phyloP scores from a whole-genome alignment of 768 basidiomycete genomes.

The Glaciozyma antarctica region DNA sequence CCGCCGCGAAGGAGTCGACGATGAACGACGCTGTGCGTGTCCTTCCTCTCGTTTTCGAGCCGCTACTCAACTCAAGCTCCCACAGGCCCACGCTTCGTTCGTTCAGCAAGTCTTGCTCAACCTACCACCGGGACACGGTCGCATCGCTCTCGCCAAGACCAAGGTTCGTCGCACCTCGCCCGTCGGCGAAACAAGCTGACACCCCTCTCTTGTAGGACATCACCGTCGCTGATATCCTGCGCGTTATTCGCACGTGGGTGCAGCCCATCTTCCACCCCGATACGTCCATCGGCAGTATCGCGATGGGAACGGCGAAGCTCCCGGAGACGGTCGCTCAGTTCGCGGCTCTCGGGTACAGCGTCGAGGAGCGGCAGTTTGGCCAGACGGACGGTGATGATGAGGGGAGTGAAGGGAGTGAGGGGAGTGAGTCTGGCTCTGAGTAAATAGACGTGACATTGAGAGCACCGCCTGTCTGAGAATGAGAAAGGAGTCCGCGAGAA shows the following conservation, averaged over 20 bases:
- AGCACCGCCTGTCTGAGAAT: no score
- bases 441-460: neutral
- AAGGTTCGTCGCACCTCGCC: slow-evolving; percentile 38
- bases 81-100: slow-evolving; percentile 70
- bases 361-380: slow-evolving; percentile 61
- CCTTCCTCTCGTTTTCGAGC: neutral
- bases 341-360: slow-evolving; percentile 60
- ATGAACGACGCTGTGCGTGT: slow-evolving; percentile 69
- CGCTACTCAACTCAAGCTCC: neutral
- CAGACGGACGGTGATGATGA: slow-evolving; percentile 37
- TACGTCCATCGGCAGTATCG: slow-evolving; percentile 67
- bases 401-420: slow-evolving; percentile 26
- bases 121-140: slow-evolving; percentile 61
- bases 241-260: slow-evolving; percentile 61
- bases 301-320: slow-evolving; percentile 71
- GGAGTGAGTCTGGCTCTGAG: slow-evolving; percentile 9
- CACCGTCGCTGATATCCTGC: slow-evolving; percentile 65
- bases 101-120: slow-evolving; percentile 84
- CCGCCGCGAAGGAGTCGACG: slow-evolving; percentile 72
- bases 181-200: neutral
- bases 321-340: slow-evolving; percentile 61
- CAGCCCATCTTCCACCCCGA: slow-evolving; percentile 71
- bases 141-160: slow-evolving; percentile 66
- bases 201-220: slow-evolving; percentile 46
- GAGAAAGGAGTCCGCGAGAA: no score